Percentiles rank a stretch among this genome's conserved stretches.
These are phyloP conservation scores for Chaetomium olivaceum DNA, from an alignment of 2,329 filamentous ascomycete genomes.

Conservation along the genomic window DNA sequence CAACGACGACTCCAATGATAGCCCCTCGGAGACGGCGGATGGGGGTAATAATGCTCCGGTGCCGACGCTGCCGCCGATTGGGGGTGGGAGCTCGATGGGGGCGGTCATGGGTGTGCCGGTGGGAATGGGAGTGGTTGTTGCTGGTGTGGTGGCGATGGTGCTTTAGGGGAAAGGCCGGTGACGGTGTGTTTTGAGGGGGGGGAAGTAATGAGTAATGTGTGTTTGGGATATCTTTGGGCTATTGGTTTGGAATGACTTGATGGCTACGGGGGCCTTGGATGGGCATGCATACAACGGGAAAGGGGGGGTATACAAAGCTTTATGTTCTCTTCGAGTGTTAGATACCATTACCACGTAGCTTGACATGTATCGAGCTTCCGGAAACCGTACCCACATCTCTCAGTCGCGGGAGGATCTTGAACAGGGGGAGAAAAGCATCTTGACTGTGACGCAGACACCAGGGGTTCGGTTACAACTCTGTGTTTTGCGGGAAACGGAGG, in stretches of 20 bases:
- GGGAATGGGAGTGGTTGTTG: slow-evolving; percentile 3
- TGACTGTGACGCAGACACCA: neutral
- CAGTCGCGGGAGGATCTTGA: neutral
- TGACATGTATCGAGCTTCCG: neutral
- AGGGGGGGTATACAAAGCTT: neutral
- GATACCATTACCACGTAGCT: neutral
- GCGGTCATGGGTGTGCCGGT: neutral
- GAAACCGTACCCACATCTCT: neutral
- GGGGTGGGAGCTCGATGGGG: no score
- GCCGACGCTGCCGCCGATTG: no score
- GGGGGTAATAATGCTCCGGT: neutral
- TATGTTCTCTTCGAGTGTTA: neutral
- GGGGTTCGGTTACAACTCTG: no score
- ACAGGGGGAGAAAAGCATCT: no score
- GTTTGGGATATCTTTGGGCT: neutral
- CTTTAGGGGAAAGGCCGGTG: neutral
- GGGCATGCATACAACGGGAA: neutral
- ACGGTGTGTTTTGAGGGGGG: neutral
- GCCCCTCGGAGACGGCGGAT: neutral
- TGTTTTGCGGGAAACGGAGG: no score
- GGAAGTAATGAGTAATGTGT: neutral
- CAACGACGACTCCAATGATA: neutral
- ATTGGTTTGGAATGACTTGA: neutral
- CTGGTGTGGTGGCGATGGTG: slow-evolving; percentile 7
- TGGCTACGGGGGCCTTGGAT: neutral